Percentiles rank a stretch among this genome's conserved stretches.
Evolutionary conservation across 306 rosid species (phyloP).

Genomic region (Cucurbita pepo): DNA sequence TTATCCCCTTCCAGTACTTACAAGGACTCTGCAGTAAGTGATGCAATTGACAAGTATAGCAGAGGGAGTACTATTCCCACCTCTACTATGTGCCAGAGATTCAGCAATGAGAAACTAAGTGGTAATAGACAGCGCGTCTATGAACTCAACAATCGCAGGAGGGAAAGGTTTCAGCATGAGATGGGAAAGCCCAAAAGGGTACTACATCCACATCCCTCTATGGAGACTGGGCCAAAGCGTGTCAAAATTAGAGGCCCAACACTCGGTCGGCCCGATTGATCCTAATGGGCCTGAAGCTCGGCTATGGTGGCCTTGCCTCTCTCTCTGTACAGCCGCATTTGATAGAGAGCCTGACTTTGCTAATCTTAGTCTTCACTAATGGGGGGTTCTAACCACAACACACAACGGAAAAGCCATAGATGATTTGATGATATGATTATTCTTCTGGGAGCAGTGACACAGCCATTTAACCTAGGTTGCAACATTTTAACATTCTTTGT

Average conservation of each 20-base stretch:
- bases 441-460: constrained; percentile 49
- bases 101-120: constrained; percentile 28
- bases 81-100: constrained; percentile 29
- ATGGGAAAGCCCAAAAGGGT: constrained; percentile 23
- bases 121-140: constrained; percentile 17
- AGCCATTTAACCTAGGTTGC: constrained; percentile 39
- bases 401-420: constrained; percentile 27
- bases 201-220: constrained; percentile 21
- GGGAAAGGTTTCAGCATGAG: constrained; percentile 32
- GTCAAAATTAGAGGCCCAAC: constrained; percentile 75
- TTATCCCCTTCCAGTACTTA: constrained; percentile 7
- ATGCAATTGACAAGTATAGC: constrained; percentile 22
- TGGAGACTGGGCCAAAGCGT: constrained; percentile 50
- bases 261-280: background rate
- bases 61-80: constrained; percentile 17
- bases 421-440: constrained; percentile 16
- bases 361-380: constrained; percentile 58
- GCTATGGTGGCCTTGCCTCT: background rate
- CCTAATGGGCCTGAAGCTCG: constrained; percentile 7
- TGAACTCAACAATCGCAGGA: constrained; percentile 28
- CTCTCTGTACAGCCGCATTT: constrained; percentile 10
- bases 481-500: constrained; percentile 72
- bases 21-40: constrained; percentile 21
- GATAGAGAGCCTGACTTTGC: constrained; percentile 57
- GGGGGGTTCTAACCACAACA: constrained; percentile 60